These are phyloP conservation scores for Colletotrichum acutatum DNA, from an alignment of 2,329 filamentous ascomycete species.

Conservation along the genomic window DNA sequence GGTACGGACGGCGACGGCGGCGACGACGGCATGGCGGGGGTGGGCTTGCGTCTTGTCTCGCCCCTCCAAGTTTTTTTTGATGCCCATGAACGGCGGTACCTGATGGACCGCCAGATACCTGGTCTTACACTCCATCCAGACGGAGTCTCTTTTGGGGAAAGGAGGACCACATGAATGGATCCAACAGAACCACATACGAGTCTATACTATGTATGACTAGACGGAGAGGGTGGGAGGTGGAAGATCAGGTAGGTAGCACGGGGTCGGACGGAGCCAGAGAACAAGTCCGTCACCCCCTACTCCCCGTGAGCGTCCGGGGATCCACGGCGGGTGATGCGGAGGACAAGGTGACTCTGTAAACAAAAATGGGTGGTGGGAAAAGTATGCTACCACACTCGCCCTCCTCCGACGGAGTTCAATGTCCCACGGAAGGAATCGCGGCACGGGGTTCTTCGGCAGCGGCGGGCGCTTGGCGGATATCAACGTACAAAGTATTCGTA, in stretches of 20 bases:
- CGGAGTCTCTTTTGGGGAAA: neutral
- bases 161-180: neutral
- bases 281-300: constrained; percentile 3
- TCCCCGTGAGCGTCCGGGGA: constrained; percentile 16
- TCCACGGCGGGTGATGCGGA: constrained; percentile 20
- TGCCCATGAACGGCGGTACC: neutral
- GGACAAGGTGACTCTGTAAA: neutral
- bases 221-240: neutral
- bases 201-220: too few relatives aligned
- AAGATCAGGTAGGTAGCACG: neutral
- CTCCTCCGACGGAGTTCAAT: neutral
- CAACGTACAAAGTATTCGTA: too few relatives aligned
- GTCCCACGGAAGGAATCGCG: neutral
- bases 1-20: neutral
- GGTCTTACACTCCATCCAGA: neutral
- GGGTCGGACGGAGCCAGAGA: neutral
- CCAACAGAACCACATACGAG: neutral
- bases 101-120: neutral
- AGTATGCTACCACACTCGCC: neutral
- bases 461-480: neutral
- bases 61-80: neutral
- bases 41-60: neutral
- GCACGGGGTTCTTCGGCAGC: constrained; percentile 10
- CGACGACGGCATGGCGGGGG: neutral
- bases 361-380: neutral